Conservation (phyloP, 805 yeast species). For the Kregervanrija delftensis region DNA sequence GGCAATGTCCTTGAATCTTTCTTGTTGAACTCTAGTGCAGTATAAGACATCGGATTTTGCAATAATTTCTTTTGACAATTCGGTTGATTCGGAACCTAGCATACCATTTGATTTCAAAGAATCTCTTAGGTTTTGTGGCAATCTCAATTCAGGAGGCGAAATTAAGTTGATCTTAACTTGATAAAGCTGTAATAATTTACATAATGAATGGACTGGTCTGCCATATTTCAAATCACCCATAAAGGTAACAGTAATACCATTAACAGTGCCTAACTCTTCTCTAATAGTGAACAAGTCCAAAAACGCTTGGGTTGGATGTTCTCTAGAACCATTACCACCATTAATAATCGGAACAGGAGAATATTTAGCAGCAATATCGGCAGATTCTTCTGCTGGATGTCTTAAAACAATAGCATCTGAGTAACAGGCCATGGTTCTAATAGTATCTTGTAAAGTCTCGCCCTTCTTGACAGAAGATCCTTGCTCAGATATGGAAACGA, state of each 20-base stretch:
- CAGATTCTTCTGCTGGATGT: slow-evolving; percentile 90
- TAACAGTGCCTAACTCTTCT: slow-evolving; percentile 97
- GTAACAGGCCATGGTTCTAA: slow-evolving; percentile 90
- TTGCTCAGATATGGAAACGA: slow-evolving; percentile 75
- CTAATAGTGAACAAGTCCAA: slow-evolving; percentile 95
- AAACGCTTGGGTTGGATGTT: slow-evolving; percentile 98
- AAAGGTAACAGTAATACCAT: slow-evolving; percentile 95
- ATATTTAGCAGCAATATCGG: slow-evolving; percentile 90
- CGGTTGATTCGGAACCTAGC: slow-evolving; percentile 67
- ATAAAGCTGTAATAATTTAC: slow-evolving; percentile 83
- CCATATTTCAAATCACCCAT: slow-evolving; percentile 99
- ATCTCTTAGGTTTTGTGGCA: slow-evolving; percentile 69
- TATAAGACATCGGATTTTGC: slow-evolving; percentile 90
- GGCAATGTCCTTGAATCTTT: slow-evolving; percentile 71
- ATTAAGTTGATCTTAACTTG: slow-evolving; percentile 90
- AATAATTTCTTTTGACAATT: slow-evolving; percentile 76
- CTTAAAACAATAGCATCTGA: slow-evolving; percentile 96
- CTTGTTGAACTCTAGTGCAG: slow-evolving; percentile 98
- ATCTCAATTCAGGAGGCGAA: slow-evolving; percentile 77
- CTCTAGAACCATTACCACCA: slow-evolving; percentile 97
- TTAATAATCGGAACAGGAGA: slow-evolving; percentile 96
- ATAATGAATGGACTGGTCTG: slow-evolving; percentile 95
- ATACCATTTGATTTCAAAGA: slow-evolving; percentile 62
- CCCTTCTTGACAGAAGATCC: slow-evolving; percentile 97
- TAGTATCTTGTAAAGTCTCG: slow-evolving; percentile 94